phyloP scores from a whole-genome alignment of 2,329 filamentous ascomycete genomes.

The Rhinocladiella similis region DNA sequence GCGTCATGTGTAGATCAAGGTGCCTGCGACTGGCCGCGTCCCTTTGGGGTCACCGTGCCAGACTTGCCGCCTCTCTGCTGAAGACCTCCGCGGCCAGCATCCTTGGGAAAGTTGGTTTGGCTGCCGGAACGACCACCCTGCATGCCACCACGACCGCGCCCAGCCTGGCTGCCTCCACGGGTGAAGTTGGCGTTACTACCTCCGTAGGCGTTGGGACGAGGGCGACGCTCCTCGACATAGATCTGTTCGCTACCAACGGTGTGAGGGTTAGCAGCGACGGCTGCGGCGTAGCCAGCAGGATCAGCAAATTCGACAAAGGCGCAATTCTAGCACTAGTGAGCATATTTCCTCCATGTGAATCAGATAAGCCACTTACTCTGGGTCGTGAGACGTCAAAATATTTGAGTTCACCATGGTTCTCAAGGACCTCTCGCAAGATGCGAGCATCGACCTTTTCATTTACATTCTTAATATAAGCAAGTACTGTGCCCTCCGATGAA shows the following conservation, averaged over 20 bases:
- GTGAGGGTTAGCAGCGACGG: constrained; percentile 81
- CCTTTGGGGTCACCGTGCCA: constrained; percentile 52
- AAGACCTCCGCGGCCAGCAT: constrained; percentile 66
- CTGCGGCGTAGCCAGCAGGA: constrained; percentile 76
- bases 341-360: not conserved
- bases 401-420: constrained; percentile 65
- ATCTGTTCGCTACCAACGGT: constrained; percentile 79
- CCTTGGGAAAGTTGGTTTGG: constrained; percentile 67
- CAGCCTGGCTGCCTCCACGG: constrained; percentile 64
- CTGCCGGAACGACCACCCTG: constrained; percentile 56
- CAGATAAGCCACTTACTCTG: constrained; percentile 63
- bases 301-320: constrained; percentile 94
- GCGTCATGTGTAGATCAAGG: constrained; percentile 35
- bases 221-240: constrained; percentile 83
- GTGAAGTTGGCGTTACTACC: constrained; percentile 59
- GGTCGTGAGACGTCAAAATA: constrained; percentile 65
- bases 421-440: constrained; percentile 69
- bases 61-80: constrained; percentile 65
- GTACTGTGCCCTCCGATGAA: constrained; percentile 70
- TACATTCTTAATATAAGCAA: constrained; percentile 95
- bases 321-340: constrained; percentile 68
- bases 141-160: constrained; percentile 53
- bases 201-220: constrained; percentile 69
- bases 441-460: constrained; percentile 80
- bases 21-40: constrained; percentile 47